Conservation (phyloP, 2,329 filamentous ascomycete genomes). For the Penicillium sp. region DNA sequence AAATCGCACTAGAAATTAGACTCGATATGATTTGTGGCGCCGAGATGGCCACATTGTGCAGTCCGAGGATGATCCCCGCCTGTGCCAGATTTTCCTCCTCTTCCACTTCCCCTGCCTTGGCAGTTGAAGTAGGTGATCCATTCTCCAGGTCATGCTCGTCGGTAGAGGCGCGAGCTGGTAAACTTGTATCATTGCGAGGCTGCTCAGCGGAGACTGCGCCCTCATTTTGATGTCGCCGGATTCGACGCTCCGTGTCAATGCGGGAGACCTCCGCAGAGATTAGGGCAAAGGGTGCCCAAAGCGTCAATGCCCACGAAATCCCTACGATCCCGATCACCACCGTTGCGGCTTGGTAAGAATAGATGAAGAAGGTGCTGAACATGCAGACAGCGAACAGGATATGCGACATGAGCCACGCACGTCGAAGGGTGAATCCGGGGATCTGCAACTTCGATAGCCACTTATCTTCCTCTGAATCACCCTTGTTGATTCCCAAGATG, state of each 20-base stretch:
- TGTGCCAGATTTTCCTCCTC: too few species aligned
- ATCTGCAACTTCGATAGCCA: constrained; percentile 58
- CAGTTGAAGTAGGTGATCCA: too few species aligned
- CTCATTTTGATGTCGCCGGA: too few species aligned
- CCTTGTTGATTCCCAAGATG: too few species aligned
- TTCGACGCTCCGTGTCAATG: too few species aligned
- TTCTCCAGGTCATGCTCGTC: neutral
- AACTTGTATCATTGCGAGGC: too few species aligned
- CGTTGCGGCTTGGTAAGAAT: constrained; percentile 61
- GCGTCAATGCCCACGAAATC: constrained; percentile 71
- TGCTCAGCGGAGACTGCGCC: too few species aligned
- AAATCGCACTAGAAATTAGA: constrained; percentile 71
- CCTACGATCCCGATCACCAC: too few species aligned
- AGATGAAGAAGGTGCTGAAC: constrained; percentile 73
- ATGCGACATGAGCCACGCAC: constrained; percentile 77
- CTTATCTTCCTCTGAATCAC: too few species aligned
- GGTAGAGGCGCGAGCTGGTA: constrained; percentile 7
- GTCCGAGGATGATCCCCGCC: constrained; percentile 81
- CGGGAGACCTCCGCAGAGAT: constrained; percentile 76
- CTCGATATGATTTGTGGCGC: constrained; percentile 87
- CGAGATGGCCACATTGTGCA: constrained; percentile 91
- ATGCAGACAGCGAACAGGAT: constrained; percentile 75
- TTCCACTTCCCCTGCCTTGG: too few species aligned
- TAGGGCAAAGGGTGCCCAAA: constrained; percentile 92
- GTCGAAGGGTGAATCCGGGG: constrained; percentile 73